Conservation (phyloP, 2,329 filamentous ascomycete species). For the Didymella exigua region DNA sequence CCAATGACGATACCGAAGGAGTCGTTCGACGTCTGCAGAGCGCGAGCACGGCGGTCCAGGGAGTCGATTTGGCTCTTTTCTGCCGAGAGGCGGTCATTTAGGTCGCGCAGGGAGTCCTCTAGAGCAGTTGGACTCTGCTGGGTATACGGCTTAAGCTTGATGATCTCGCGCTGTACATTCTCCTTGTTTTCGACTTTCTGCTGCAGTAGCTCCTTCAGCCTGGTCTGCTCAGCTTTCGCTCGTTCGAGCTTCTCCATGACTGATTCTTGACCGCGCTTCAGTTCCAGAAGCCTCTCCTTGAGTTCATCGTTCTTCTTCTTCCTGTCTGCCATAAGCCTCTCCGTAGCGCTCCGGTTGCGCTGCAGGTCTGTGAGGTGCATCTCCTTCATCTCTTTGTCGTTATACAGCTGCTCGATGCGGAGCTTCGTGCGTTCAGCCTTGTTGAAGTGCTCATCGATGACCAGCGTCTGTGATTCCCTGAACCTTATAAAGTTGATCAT, state of each 20-base stretch:
- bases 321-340: slow-evolving; percentile 82
- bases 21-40: slow-evolving; percentile 88
- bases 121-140: slow-evolving; percentile 84
- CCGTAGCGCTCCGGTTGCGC: slow-evolving; percentile 77
- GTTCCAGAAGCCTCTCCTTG: slow-evolving; percentile 78
- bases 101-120: slow-evolving; percentile 79
- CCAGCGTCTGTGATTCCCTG: slow-evolving; percentile 84
- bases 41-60: slow-evolving; percentile 84
- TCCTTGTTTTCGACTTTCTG: slow-evolving; percentile 73
- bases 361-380: slow-evolving; percentile 79
- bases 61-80: slow-evolving; percentile 87
- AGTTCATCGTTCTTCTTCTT: slow-evolving; percentile 84
- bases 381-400: slow-evolving; percentile 87
- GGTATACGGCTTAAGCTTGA: slow-evolving; percentile 89
- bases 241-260: slow-evolving; percentile 83
- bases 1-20: slow-evolving; percentile 83
- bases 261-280: slow-evolving; percentile 80
- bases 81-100: slow-evolving; percentile 75
- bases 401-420: slow-evolving; percentile 83
- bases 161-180: slow-evolving; percentile 78
- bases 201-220: slow-evolving; percentile 74
- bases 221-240: slow-evolving; percentile 77
- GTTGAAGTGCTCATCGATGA: slow-evolving; percentile 94
- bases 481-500: slow-evolving; percentile 99
- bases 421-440: slow-evolving; percentile 84